Conservation (phyloP, 164 flowering plant genomes). For the Nymphaea thermarum region DNA sequence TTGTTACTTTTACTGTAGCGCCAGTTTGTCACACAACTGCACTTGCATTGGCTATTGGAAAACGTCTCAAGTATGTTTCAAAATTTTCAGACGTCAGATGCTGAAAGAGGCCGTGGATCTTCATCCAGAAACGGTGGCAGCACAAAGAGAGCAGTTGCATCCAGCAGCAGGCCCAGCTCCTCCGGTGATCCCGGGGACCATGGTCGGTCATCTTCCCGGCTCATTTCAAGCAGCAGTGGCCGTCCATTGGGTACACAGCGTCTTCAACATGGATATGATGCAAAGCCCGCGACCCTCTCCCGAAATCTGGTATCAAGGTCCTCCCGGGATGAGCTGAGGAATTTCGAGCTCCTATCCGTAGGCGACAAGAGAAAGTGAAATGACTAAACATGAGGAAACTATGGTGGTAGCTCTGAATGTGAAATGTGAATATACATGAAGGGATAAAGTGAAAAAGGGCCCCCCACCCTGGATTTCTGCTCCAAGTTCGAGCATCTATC, state of each 20-base stretch:
- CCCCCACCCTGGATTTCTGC: no score
- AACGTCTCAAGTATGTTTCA: not conserved
- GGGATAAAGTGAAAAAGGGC: no score
- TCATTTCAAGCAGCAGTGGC: slow-evolving; percentile 20
- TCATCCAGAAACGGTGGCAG: slow-evolving; percentile 18
- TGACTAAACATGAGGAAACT: not conserved
- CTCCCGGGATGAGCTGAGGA: slow-evolving; percentile 15
- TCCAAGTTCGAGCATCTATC: no score
- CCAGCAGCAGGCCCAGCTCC: slow-evolving; percentile 21
- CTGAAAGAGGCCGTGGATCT: slow-evolving; percentile 14
- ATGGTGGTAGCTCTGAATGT: not conserved
- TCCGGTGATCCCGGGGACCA: slow-evolving; percentile 16
- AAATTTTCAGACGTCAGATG: not conserved
- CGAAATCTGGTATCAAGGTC: slow-evolving; percentile 18
- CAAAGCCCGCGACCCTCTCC: slow-evolving; percentile 19
- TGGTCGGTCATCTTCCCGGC: slow-evolving; percentile 9
- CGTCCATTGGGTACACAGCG: slow-evolving; percentile 11
- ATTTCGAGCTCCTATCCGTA: slow-evolving; percentile 38
- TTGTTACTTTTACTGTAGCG: not conserved
- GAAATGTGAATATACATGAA: no score
- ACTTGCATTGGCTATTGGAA: not conserved
- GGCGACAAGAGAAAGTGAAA: slow-evolving; percentile 24
- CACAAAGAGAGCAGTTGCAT: slow-evolving; percentile 15
- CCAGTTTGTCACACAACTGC: not conserved
- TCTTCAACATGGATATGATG: slow-evolving; percentile 13